Base-by-base conservation (phyloP, 108 stramenopile species). In the Cyclostephanos tholiformis region DNA sequence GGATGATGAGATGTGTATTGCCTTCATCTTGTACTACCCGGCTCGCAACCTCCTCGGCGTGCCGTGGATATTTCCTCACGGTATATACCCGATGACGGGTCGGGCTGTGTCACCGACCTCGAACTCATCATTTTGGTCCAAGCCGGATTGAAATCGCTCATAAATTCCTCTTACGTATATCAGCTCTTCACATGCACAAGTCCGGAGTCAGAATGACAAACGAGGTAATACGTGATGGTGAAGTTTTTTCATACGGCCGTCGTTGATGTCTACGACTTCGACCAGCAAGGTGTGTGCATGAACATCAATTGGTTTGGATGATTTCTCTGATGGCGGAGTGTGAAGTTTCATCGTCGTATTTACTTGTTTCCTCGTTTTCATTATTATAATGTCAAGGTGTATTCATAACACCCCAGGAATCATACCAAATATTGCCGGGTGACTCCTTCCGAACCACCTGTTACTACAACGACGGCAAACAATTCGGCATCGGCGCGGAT, bases 1-100 rank as follows among this genome's bases (percentile, higher is more conserved):
- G 5, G 23, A 53, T n/a, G 82, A 89, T n/a, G 88, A 89, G 70
- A 89, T 89, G 88, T 89, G 88, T 62, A 77, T 85, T 17, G 62
- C 72, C 0, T 89, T 85, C 72, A 11, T 89, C 32, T 69, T 59
- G 59, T 86, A 86, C 51, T 86, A 84, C 55, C 86, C 86, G 19
- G 38, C 26, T 1, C 43, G 71, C 35, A 29, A 72, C 29, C 32
- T 39, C 35, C 22, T 38, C 16, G 67, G 67, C 22, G 20, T 22
- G 38, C 51, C 53, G 39, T 68, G 52, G 53, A 12, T 41, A 39
- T 68, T 53, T 10, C 53, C 53, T 22, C 38, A 68, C 19, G 53
- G 36, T 4, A 25, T n/a, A n/a, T 27, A 0, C 19, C 20, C 35
- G 22, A 36, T 32, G 32, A 35, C 30, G 52, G 67, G 53, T 20